A percentile compares a stretch with the other conserved stretches of the same genome.
Conservation (phyloP, 495 filamentous ascomycete genomes). For the Neurospora sp. region DNA sequence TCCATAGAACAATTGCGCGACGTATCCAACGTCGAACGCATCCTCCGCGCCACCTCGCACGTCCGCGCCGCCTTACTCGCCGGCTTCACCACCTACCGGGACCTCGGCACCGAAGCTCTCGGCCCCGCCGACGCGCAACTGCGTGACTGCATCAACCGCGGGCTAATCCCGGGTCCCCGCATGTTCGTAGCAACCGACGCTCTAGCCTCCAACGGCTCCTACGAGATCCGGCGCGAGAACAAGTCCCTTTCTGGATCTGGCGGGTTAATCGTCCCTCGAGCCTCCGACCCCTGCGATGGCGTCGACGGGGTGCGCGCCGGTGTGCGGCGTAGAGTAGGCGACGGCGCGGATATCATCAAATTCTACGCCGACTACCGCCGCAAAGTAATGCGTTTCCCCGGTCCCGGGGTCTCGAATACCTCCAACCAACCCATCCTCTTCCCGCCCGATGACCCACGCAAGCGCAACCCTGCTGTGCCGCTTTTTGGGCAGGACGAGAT, state of each 20-base stretch:
- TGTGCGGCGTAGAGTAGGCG: constrained; percentile 36
- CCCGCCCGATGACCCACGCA: constrained; percentile 11
- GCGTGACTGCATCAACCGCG: constrained; percentile 38
- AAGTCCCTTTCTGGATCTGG: not conserved
- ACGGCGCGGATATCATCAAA: constrained; percentile 43
- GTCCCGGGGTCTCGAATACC: constrained; percentile 7
- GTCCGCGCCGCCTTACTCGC: constrained; percentile 38
- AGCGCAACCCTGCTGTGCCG: constrained; percentile 30
- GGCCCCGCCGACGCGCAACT: constrained; percentile 33
- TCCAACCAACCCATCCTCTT: constrained; percentile 11
- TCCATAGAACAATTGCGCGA: constrained; percentile 39
- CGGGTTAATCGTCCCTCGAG: constrained; percentile 18
- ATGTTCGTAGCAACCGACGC: constrained; percentile 42
- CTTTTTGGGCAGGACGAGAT: constrained; percentile 41
- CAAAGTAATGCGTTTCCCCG: constrained; percentile 36
- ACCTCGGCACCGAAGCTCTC: constrained; percentile 42
- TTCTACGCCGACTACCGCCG: constrained; percentile 44
- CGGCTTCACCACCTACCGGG: constrained; percentile 46
- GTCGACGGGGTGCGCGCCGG: constrained; percentile 31
- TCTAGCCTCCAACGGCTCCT: constrained; percentile 37
- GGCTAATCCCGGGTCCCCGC: constrained; percentile 40
- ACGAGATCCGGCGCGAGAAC: constrained; percentile 39
- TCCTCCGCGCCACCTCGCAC: constrained; percentile 41
- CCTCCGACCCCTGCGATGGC: constrained; percentile 37
- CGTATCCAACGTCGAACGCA: constrained; percentile 39